Evolutionary conservation across 2,329 filamentous ascomycete genomes (phyloP).

Genomic region (Alternaria sp.): DNA sequence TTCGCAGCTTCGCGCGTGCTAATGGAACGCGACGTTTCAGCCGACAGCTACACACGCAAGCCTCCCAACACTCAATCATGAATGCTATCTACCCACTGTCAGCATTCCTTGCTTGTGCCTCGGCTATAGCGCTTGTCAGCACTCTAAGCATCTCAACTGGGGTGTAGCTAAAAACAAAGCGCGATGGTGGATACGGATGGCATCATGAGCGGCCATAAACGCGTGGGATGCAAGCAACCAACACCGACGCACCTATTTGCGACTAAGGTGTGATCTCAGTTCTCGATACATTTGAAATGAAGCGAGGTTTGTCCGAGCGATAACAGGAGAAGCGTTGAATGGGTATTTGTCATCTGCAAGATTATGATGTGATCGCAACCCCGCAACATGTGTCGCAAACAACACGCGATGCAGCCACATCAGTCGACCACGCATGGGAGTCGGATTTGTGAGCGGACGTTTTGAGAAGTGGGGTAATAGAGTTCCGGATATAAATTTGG

Average conservation of each 20-base stretch:
- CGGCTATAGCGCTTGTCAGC: constrained; percentile 10
- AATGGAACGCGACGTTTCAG: neutral
- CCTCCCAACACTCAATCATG: neutral
- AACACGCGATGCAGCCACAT: constrained; percentile 8
- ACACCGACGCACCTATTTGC: neutral
- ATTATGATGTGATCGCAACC: constrained; percentile 44
- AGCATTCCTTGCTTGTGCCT: neutral
- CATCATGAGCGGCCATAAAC: constrained; percentile 22
- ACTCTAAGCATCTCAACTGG: neutral
- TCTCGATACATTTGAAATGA: neutral
- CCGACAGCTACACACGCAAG: neutral
- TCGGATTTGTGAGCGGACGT: constrained; percentile 21
- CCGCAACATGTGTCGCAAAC: constrained; percentile 34
- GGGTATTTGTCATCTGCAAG: constrained; percentile 39
- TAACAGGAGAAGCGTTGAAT: constrained; percentile 31
- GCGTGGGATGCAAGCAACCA: neutral
- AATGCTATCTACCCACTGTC: neutral
- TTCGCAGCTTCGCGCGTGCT: neutral
- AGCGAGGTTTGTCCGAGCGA: constrained; percentile 17
- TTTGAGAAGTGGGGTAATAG: constrained; percentile 5
- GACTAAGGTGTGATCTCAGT: neutral
- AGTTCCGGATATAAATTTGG: constrained; percentile 20
- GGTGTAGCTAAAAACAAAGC: constrained; percentile 2
- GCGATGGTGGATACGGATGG: constrained; percentile 26
- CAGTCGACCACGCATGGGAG: neutral